Evolutionary conservation across 768 basidiomycete species (phyloP).

Genomic region (Lyophyllum atratum): DNA sequence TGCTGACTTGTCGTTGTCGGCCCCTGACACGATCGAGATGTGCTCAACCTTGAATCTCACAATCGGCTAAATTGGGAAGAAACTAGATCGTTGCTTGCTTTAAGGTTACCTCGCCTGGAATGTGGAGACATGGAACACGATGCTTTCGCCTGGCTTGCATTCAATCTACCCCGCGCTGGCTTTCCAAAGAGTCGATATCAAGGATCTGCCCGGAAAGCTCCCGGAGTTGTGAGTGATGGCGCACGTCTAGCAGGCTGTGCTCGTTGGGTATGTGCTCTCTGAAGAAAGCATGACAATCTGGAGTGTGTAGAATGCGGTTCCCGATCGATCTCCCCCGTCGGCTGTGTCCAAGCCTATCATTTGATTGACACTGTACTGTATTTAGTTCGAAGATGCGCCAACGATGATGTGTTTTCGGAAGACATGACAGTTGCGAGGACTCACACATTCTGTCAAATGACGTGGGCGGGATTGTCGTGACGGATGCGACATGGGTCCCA

Average conservation of each 20-base stretch:
- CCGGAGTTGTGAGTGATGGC: background rate
- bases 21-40: background rate
- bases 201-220: background rate
- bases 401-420: background rate
- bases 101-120: no score
- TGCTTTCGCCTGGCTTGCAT: background rate
- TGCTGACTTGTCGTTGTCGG: background rate
- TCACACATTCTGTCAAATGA: background rate
- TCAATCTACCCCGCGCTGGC: background rate
- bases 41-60: background rate
- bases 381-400: background rate
- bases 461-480: background rate
- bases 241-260: background rate
- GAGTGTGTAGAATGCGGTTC: background rate
- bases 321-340: constrained; percentile 3
- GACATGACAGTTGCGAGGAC: background rate
- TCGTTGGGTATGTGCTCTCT: background rate
- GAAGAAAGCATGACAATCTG: background rate
- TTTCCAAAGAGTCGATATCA: background rate
- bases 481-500: background rate
- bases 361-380: constrained; percentile 7
- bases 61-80: background rate
- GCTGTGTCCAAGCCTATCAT: constrained; percentile 8
- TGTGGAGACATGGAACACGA: background rate
- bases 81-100: background rate